Evolutionary conservation across 352 stramenopile genomes (phyloP), one percentile per base, ranked within the genome.

Genomic region (Globisporangium yorkense): DNA sequence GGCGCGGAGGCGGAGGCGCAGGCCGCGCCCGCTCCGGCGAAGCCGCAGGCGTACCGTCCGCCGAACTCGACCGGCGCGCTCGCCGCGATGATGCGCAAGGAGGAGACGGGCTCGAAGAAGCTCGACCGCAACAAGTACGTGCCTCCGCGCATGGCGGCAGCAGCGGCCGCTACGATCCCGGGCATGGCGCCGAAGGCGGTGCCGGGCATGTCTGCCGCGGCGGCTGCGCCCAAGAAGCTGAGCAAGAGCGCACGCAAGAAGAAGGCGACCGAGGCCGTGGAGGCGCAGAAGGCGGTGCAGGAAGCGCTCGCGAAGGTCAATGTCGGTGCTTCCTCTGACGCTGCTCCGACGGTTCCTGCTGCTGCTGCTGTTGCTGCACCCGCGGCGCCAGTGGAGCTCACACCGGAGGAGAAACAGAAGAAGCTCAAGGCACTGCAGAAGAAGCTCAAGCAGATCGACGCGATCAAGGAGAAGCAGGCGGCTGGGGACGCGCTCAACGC

Each of bases 61-160:
- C 91, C 91, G 4, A 84, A 86, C 48, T 96, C 89, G 51, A 94
- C 84, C 0, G 91, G 91, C 33, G 84, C 87, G 10, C 80, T 99
- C 27, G 92, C 96, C 6, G 96, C 97, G 41, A 83, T 98, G 57
- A 97, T 99, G 85, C 75, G 89, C n/a, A 82, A 87, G 55, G 83
- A 95, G 59, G 84, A 92, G 49, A 74, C 74, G 21, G 85, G 85
- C 12, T 76, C 83, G 8, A 84, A 73, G 63, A 95, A 93, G 65
- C 74, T 95, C 18, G 83, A 95, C 56, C 77, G 80, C 35, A 91
- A 92, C 77, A 92, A 93, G 64, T 95, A 92, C 57, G 77, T 71
- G 5, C 68, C 81, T 10, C 77, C 79, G 8, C 72, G 73, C n/a
- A 53, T 65, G 18, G 59, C 56, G 4, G 54, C 59, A 21, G 53